Evolutionary conservation across 768 basidiomycete species (phyloP).

Genomic region (Gymnopilus junonius): DNA sequence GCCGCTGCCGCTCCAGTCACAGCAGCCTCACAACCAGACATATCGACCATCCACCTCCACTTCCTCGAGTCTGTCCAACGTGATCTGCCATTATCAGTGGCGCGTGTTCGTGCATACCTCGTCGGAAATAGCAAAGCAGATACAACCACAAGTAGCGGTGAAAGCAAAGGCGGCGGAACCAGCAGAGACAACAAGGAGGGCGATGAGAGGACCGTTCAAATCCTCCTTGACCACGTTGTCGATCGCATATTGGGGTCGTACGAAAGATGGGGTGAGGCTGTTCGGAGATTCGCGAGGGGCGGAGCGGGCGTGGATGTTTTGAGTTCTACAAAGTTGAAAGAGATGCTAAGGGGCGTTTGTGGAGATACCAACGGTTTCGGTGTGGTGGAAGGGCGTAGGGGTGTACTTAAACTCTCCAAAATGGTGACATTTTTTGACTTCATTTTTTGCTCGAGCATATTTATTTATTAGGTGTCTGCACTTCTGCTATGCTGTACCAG

Average conservation of each 20-base stretch:
- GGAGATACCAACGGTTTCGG: conserved; percentile 18
- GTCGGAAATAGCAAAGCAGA: conserved; percentile 32
- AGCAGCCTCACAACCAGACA: conserved; percentile 41
- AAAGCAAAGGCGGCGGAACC: neutral
- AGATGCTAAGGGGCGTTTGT: conserved; percentile 41
- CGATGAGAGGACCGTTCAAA: conserved; percentile 71
- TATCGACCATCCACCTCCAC: conserved; percentile 53
- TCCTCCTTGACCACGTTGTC: conserved; percentile 79
- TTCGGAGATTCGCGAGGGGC: conserved; percentile 52
- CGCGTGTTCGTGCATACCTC: conserved; percentile 74
- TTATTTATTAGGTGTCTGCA: too few relatives aligned
- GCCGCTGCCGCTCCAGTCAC: neutral
- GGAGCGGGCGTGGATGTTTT: conserved; percentile 21
- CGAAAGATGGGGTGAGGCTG: conserved; percentile 68
- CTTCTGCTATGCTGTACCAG: too few relatives aligned
- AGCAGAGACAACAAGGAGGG: neutral
- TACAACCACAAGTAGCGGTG: conserved; percentile 24
- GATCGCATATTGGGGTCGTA: conserved; percentile 79
- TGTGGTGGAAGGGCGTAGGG: neutral
- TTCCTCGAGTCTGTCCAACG: conserved; percentile 62
- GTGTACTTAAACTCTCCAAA: too few relatives aligned
- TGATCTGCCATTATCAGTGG: conserved; percentile 58
- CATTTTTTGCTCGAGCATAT: too few relatives aligned
- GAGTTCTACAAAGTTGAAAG: conserved; percentile 41
- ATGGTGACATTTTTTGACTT: too few relatives aligned